Conservation (phyloP, 192 early-diverging fungal species). For the Coemansia sp. region DNA sequence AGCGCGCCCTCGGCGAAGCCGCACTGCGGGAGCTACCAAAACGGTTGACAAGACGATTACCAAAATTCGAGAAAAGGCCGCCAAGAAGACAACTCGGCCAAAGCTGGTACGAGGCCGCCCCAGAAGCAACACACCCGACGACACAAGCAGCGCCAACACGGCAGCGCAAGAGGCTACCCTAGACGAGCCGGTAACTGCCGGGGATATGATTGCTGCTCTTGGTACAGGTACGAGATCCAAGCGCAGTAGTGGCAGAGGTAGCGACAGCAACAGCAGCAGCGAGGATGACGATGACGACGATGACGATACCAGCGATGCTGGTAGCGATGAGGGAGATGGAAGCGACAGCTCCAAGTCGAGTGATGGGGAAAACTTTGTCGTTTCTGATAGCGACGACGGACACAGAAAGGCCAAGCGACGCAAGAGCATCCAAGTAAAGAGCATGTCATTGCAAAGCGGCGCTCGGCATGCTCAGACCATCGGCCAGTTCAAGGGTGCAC, state of each 20-base stretch:
- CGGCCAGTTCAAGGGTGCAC: conserved; percentile 18
- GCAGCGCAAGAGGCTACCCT: not conserved
- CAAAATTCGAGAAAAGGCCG: conserved; percentile 27
- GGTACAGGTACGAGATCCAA: conserved; percentile 14
- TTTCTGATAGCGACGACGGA: conserved; percentile 33
- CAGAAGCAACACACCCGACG: conserved; percentile 4
- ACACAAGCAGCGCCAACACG: not conserved
- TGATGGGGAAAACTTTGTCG: conserved; percentile 18
- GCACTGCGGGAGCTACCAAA: conserved; percentile 6
- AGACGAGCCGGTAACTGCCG: not conserved
- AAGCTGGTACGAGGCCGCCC: conserved; percentile 37
- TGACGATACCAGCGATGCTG: conserved; percentile 3
- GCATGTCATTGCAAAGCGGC: not conserved
- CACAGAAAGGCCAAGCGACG: conserved; percentile 9
- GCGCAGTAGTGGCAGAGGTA: not conserved
- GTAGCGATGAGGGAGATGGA: conserved; percentile 9
- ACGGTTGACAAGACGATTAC: conserved; percentile 22
- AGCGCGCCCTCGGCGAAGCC: conserved; percentile 32
- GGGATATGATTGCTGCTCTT: conserved; percentile 18
- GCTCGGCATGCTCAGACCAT: not conserved
- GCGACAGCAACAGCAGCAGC: conserved; percentile 7
- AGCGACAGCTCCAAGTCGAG: conserved; percentile 10
- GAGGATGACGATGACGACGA: not conserved
- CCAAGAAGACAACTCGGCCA: not conserved
- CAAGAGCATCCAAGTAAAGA: conserved; percentile 3